A percentile compares a stretch with the other conserved stretches of the same genome.
Conservation (phyloP, 2,329 filamentous ascomycete species). For the Plectosphaerella plurivora region DNA sequence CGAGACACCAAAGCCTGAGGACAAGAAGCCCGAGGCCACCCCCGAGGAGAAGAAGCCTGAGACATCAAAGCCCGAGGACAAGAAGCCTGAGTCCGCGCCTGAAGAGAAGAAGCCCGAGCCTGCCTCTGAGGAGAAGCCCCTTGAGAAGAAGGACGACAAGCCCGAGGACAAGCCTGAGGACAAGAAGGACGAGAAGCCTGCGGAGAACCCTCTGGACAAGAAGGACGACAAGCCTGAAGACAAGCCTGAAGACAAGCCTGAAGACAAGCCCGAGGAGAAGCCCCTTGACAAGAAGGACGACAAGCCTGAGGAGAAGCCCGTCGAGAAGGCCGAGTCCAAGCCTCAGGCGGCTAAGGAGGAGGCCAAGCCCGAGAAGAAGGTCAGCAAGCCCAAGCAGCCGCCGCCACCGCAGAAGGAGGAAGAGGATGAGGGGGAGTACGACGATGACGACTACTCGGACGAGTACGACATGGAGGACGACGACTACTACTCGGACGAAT, state of each 20-base stretch:
- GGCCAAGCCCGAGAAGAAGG: neutral
- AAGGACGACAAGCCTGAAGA: conserved; percentile 8
- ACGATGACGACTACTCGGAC: too few relatives aligned
- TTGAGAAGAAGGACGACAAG: conserved; percentile 5
- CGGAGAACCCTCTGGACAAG: conserved; percentile 7
- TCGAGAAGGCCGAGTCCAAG: conserved; percentile 11
- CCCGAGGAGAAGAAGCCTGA: conserved; percentile 2
- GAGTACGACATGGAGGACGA: too few relatives aligned
- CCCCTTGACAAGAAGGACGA: conserved; percentile 12
- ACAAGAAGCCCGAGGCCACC: conserved; percentile 2
- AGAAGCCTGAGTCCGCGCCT: conserved; percentile 7
- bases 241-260: conserved; percentile 2
- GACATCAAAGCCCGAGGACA: neutral
- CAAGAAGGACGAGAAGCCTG: conserved; percentile 8
- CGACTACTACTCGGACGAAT: too few relatives aligned
- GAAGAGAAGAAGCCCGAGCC: conserved; percentile 1
- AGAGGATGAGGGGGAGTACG: too few relatives aligned
- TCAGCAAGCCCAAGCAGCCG: too few relatives aligned
- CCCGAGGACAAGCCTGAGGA: conserved; percentile 5
- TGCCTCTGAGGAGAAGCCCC: conserved; percentile 2
- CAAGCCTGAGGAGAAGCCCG: conserved; percentile 2
- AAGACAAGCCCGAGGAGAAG: conserved; percentile 5
- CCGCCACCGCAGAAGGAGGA: too few relatives aligned
- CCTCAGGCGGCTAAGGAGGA: conserved; percentile 2
- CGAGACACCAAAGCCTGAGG: neutral